Evolutionary conservation across 371 early-diverging fungal species (phyloP).

Genomic region (Lichtheimia corymbifera): DNA sequence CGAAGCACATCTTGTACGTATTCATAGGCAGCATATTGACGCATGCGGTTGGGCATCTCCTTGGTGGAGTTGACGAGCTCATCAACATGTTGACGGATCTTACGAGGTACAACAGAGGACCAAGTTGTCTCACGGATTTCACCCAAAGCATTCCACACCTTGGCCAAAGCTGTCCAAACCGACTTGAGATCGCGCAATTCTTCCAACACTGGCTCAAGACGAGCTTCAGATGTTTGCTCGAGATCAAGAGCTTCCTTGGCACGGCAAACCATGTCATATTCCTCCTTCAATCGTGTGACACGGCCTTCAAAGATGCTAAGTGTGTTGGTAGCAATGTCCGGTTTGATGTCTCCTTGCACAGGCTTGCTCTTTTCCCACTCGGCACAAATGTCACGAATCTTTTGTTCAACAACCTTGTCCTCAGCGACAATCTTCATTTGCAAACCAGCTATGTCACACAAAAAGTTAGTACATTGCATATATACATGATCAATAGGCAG

Average conservation of each 20-base stretch:
- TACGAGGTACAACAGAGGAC: conserved; percentile 88
- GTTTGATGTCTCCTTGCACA: conserved; percentile 91
- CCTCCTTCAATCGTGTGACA: conserved; percentile 82
- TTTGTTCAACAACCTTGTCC: conserved; percentile 84
- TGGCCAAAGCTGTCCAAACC: conserved; percentile 90
- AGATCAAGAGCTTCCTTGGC: conserved; percentile 95
- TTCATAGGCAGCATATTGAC: conserved; percentile 97
- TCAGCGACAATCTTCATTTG: conserved; percentile 91
- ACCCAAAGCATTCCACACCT: conserved; percentile 81
- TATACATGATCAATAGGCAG: not conserved
- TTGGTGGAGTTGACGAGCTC: conserved; percentile 80
- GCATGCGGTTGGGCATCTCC: conserved; percentile 93
- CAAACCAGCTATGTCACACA: conserved; percentile 60
- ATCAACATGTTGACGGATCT: conserved; percentile 87
- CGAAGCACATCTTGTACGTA: conserved; percentile 87
- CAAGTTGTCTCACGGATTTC: conserved; percentile 90
- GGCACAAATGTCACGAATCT: conserved; percentile 79
- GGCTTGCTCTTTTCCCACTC: conserved; percentile 97
- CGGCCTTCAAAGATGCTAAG: conserved; percentile 88
- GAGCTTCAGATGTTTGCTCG: conserved; percentile 66
- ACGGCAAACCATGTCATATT: conserved; percentile 85
- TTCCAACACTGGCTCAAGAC: conserved; percentile 87
- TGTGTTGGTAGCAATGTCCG: conserved; percentile 82
- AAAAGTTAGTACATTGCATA: not conserved
- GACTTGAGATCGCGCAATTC: conserved; percentile 92